Evolutionary conservation across 805 yeast species (phyloP), one percentile per base, ranked within the genome.

Genomic region (Lipomyces sp.): DNA sequence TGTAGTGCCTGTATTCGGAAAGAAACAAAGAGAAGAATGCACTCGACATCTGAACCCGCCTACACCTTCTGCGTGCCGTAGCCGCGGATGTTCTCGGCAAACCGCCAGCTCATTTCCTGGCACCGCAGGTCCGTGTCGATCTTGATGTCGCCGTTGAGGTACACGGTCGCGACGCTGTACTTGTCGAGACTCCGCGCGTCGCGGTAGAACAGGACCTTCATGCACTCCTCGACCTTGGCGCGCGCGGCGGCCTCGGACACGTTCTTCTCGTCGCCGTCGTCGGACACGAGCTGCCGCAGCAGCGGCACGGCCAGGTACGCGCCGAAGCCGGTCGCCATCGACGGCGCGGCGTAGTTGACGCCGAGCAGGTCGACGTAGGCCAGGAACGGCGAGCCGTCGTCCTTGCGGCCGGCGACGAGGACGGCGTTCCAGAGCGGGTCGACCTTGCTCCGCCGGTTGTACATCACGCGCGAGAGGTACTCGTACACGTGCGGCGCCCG

Each of bases 281-380:
- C 53, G 16, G 55, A 45, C 32, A 85, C 86, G 52, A 83, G 77
- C 66, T 85, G 82, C 73, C 99, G 83, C 66, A 93, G 76, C 62
- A 93, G 71, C 23, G 99, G 99, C 39, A 89, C 71, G 2, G 98
- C 99, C 69, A 93, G 76, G 69, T 93, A 90, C 10, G 95, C 84
- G 52, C 98, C 99, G 67, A 89, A 91, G 1, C 99, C 99, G 2
- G 98, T 90, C 40, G 97, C 96, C 50, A 93, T 72, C 2, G 95
- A 76, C 28, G 95, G 93, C 0, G 98, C 77, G 2, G 86, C 77
- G 69, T 86, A 93, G 2, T 95, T 79, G 24, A 89, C 96, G 44
- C 99, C 99, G 53, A 90, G 77, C 54, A 93, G 74, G 68, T 93
- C 96, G 40, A 89, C 95, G 65, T 86, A 90, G 60, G 83, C 82